Conservation (phyloP, 164 flowering plant genomes). For the grape (Vitis vinifera) region DNA sequence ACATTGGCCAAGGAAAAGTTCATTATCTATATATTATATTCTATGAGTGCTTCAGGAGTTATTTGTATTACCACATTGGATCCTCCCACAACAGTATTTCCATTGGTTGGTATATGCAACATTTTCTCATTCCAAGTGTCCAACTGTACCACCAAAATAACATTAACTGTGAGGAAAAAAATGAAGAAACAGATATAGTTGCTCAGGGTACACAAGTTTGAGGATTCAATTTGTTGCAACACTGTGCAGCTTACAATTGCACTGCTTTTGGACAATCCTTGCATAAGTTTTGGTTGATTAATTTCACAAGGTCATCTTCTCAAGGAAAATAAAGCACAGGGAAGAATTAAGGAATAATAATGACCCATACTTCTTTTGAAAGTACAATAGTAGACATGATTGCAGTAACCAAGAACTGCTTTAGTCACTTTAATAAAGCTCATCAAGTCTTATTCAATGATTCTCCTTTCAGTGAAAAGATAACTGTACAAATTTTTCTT, state of each 20-base stretch:
- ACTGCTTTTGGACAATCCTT: background rate
- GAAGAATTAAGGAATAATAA: too few relatives aligned
- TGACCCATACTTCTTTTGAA: too few relatives aligned
- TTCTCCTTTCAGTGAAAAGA: background rate
- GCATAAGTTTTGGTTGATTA: background rate
- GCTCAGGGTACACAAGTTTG: background rate
- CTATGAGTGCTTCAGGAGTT: constrained; percentile 4
- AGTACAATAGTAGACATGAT: too few relatives aligned
- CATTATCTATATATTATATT: background rate
- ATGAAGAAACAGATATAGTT: background rate
- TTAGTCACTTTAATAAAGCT: background rate
- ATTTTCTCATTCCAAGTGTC: constrained; percentile 76
- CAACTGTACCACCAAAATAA: constrained; percentile 52
- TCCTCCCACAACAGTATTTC: constrained; percentile 17
- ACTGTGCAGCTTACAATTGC: background rate
- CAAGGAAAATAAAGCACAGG: background rate
- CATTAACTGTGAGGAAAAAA: background rate
- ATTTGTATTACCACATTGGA: constrained; percentile 16
- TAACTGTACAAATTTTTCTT: background rate
- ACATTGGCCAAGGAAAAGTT: constrained; percentile 6
- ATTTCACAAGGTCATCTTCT: background rate
- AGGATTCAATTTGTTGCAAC: background rate
- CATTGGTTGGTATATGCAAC: constrained; percentile 25
- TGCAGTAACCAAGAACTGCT: too few relatives aligned
- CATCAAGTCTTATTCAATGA: background rate